Conservation (phyloP, 2,329 filamentous ascomycete genomes). For the Alternaria rosae region DNA sequence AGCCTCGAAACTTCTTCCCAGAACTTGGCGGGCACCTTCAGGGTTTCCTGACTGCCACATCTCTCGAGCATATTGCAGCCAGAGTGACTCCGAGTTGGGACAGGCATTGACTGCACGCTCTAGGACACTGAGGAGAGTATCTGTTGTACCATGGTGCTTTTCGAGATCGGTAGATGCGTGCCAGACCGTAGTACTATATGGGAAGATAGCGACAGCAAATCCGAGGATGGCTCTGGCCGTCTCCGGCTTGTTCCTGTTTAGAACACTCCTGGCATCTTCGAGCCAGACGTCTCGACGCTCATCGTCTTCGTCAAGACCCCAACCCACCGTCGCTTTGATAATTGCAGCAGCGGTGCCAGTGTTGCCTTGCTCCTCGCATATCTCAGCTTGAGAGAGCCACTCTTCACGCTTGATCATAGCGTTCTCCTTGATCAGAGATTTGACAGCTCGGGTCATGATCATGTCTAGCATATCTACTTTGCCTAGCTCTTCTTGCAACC, state of each 20-base stretch:
- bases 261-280: slow-evolving; percentile 86
- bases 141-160: slow-evolving; percentile 83
- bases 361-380: slow-evolving; percentile 91
- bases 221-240: slow-evolving; percentile 94
- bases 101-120: slow-evolving; percentile 95
- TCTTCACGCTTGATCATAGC: slow-evolving; percentile 98
- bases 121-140: slow-evolving; percentile 82
- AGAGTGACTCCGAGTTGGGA: slow-evolving; percentile 87
- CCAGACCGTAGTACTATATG: slow-evolving; percentile 88
- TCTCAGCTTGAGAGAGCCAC: slow-evolving; percentile 94
- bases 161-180: slow-evolving; percentile 90
- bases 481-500: slow-evolving; percentile 88
- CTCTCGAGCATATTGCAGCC: slow-evolving; percentile 96
- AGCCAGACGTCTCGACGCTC: slow-evolving; percentile 96
- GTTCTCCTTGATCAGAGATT: slow-evolving; percentile 85
- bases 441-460: slow-evolving; percentile 93
- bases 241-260: slow-evolving; percentile 81
- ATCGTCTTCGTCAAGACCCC: slow-evolving; percentile 92
- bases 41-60: slow-evolving; percentile 90
- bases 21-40: slow-evolving; percentile 82
- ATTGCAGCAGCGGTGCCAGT: slow-evolving; percentile 87
- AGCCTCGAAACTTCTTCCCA: slow-evolving; percentile 90
- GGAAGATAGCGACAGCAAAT: slow-evolving; percentile 87
- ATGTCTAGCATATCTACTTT: slow-evolving; percentile 76
- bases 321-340: slow-evolving; percentile 90